These are phyloP conservation scores for Comarum palustre DNA, from an alignment of 306 rosid species.

Conservation along the genomic window DNA sequence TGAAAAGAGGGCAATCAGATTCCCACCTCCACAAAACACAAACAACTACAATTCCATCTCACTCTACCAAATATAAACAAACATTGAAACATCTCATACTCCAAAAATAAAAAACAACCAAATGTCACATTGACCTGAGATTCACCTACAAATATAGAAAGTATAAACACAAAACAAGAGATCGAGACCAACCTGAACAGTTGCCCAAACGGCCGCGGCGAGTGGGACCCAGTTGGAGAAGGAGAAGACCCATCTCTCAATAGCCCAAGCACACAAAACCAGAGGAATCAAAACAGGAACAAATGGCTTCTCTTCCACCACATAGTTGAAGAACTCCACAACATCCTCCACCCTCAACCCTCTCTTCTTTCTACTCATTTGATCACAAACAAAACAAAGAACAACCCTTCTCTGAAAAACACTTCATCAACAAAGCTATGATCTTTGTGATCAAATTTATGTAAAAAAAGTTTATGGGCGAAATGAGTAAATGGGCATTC, in stretches of 20 bases:
- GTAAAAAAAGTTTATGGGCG: not conserved
- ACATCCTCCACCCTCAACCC: conserved; percentile 43
- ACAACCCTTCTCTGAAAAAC: not conserved
- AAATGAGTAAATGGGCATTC: not conserved
- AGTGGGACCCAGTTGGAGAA: conserved; percentile 85
- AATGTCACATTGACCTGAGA: not conserved
- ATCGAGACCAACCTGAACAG: conserved; percentile 58
- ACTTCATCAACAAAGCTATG: not conserved
- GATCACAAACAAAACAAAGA: conserved; percentile 19
- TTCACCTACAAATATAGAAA: not conserved
- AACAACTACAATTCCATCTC: not conserved
- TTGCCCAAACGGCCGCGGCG: conserved; percentile 68
- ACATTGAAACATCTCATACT: not conserved
- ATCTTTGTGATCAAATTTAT: not conserved
- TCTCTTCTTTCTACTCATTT: conserved; percentile 46
- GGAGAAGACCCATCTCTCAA: conserved; percentile 86
- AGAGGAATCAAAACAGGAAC: conserved; percentile 57
- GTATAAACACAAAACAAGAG: not conserved
- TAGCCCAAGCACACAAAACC: conserved; percentile 62
- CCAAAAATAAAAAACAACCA: not conserved
- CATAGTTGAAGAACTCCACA: conserved; percentile 46
- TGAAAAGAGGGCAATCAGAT: conserved; percentile 1
- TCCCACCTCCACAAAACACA: conserved; percentile 4
- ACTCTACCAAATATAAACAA: not conserved
- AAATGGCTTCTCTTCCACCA: conserved; percentile 50